phyloP scores from a whole-genome alignment of 345 rosid species.

The Kernera saxatilis region DNA sequence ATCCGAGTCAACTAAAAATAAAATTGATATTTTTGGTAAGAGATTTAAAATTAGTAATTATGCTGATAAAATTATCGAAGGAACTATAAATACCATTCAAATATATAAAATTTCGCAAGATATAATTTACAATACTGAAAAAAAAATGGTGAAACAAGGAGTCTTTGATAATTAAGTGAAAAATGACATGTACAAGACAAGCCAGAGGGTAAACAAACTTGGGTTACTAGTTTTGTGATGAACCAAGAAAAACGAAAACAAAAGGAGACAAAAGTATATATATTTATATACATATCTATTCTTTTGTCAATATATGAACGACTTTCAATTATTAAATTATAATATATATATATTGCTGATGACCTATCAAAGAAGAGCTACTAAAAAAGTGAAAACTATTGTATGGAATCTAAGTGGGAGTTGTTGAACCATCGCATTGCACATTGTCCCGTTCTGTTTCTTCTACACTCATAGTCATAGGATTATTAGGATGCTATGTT shows the following conservation, averaged over 20 bases:
- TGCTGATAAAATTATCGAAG: neutral
- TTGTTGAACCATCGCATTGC: conserved; percentile 57
- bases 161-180: neutral
- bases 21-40: neutral
- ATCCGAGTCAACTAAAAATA: too few species aligned
- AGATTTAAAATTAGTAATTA: neutral
- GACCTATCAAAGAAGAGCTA: conserved; percentile 16
- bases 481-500: conserved; percentile 25
- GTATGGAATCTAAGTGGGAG: conserved; percentile 69
- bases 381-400: conserved; percentile 21
- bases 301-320: conserved; percentile 14
- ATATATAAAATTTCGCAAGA: neutral
- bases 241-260: conserved; percentile 7
- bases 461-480: conserved; percentile 15
- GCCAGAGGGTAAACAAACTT: conserved; percentile 3
- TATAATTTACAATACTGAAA: neutral
- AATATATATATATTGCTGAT: conserved; percentile 22
- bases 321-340: conserved; percentile 31
- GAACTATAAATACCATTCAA: neutral
- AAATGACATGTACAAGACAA: neutral
- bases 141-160: neutral
- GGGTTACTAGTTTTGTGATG: conserved; percentile 1
- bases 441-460: conserved; percentile 13
- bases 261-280: conserved; percentile 13
- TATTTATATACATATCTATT: neutral